phyloP scores from a whole-genome alignment of 495 filamentous ascomycete species.

The Lentithecium fluviatile region DNA sequence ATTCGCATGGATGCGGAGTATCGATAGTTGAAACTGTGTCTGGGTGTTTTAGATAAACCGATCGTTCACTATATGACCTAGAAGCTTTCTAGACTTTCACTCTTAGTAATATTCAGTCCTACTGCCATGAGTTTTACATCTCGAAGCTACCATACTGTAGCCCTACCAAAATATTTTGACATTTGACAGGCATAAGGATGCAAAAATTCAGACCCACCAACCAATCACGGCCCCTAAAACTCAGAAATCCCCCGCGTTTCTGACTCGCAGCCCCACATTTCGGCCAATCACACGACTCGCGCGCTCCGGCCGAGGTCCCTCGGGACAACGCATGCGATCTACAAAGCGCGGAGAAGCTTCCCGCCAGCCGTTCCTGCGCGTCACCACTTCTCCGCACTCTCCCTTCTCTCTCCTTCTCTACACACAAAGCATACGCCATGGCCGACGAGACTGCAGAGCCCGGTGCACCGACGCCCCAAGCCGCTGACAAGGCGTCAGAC shows the following conservation, averaged over 20 bases:
- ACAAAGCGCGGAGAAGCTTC: neutral
- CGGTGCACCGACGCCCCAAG: constrained; percentile 23
- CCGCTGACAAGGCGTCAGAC: constrained; percentile 16
- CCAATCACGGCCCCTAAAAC: neutral
- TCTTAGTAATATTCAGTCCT: no score
- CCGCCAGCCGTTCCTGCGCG: neutral
- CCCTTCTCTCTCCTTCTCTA: neutral
- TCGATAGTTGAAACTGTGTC: no score
- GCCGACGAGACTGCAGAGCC: constrained; percentile 18
- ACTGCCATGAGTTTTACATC: no score
- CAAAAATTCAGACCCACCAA: neutral
- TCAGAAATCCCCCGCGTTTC: neutral
- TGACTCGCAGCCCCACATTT: neutral
- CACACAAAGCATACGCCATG: neutral
- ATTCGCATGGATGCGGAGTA: no score
- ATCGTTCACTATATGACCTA: no score
- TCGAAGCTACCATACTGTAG: no score
- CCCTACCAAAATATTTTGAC: no score
- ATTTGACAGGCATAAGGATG: neutral
- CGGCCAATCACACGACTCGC: neutral
- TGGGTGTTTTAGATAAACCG: no score
- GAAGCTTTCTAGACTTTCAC: no score
- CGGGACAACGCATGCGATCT: neutral
- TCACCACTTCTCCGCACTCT: neutral
- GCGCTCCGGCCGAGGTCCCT: neutral